Conservation (phyloP, 352 stramenopile genomes). For the Blastocystis sp. region DNA sequence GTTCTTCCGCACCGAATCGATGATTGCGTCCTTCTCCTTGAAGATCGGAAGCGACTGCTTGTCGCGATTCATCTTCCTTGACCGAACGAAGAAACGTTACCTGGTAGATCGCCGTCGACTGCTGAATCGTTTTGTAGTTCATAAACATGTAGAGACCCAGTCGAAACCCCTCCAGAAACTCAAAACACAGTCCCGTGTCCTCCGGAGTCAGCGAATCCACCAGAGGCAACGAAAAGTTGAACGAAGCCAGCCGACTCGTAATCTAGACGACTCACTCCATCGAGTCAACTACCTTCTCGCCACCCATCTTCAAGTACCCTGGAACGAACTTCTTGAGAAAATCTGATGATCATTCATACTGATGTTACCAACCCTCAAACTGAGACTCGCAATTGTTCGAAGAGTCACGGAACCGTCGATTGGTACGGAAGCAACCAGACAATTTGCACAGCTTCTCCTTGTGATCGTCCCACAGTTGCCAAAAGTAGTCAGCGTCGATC, state of each 20-base stretch:
- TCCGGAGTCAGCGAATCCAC: neutral
- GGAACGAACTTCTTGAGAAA: constrained; percentile 40
- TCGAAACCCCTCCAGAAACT: constrained; percentile 51
- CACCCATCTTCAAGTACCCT: constrained; percentile 32
- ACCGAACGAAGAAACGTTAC: neutral
- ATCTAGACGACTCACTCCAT: neutral
- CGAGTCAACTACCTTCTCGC: neutral
- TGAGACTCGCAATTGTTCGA: constrained; percentile 28
- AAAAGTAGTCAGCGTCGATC: constrained; percentile 42
- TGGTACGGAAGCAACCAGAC: constrained; percentile 35
- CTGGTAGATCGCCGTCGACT: constrained; percentile 33
- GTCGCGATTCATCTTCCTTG: constrained; percentile 6
- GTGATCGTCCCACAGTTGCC: constrained; percentile 42
- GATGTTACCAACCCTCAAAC: constrained; percentile 10
- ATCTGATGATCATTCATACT: neutral
- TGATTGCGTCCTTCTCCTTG: neutral
- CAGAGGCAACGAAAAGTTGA: constrained; percentile 33
- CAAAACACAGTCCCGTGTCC: neutral
- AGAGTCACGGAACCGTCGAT: constrained; percentile 16
- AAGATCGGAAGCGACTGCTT: constrained; percentile 47
- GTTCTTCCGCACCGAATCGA: constrained; percentile 14
- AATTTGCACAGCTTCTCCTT: constrained; percentile 12
- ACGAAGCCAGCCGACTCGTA: neutral
- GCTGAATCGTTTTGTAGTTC: constrained; percentile 45
- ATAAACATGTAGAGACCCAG: constrained; percentile 40